Base-by-base conservation (phyloP, 352 stramenopile species). In the Phytopythium cucurbitacearum region DNA sequence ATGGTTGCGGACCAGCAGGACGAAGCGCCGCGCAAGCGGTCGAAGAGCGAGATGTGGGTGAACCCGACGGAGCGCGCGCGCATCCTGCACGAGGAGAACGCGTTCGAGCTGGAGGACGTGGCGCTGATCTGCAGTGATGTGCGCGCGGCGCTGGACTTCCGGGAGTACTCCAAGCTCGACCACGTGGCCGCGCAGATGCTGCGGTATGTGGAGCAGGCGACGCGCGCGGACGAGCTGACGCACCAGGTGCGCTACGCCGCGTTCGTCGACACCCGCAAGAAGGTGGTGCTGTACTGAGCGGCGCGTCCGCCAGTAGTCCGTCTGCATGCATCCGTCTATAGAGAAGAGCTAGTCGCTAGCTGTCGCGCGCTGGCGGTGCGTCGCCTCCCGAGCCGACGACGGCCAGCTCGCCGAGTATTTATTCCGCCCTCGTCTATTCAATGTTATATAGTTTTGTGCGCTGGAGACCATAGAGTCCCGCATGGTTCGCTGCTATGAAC, bases 51-150 rank as follows among this genome's bases (percentile, higher is more conserved):
- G 1, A 49, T 80, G 33, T 85, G 74, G 74, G 48, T 85, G 43
- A 67, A 69, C 47, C 74, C 74, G 8, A 67, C 78, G 48, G 68
- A 78, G 41, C 68, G 74, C 37, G 74, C 63, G n/a, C 64, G 59
- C 16, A 65, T 78, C 34, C 48, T 85, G 33, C 59, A 39, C n/a
- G 50, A 76, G 32, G 49, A 72, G 3, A 62, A 75, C 46, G 44
- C 47, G 9, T 72, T 80, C 47, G 28, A 56, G 2, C 32, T 73
- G 13, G 69, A 73, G 16, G 71, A 85, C 49, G 71, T 85, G 48
- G 63, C 65, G 3, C 51, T 80, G 21, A 73, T 81, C 40, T 85
- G 74, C 59, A 56, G 41, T 5, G 68, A 79, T 42, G 71, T 77
- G 28, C 71, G 59, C 13, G 66, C 71, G 15, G 67, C 73, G 28